These are phyloP conservation scores for Umbelopsis vinacea DNA, from an alignment of 192 early-diverging fungal genomes.

Conservation along the genomic window DNA sequence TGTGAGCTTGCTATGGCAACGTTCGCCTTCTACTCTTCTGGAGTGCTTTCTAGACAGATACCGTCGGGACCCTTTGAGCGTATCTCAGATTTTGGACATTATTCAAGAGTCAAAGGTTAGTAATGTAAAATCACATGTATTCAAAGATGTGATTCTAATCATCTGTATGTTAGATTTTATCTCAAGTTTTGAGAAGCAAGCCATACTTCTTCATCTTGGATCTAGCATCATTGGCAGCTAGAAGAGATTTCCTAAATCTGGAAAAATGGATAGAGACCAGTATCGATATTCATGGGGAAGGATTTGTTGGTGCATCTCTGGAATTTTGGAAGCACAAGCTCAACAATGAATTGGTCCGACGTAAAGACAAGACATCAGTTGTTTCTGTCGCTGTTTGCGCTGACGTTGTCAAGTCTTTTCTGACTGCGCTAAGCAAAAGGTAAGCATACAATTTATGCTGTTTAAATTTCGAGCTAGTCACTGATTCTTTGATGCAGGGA, in stretches of 20 bases:
- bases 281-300: slow-evolving; percentile 58
- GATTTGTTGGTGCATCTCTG: slow-evolving; percentile 73
- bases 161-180: slow-evolving; percentile 54
- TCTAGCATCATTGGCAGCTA: slow-evolving; percentile 75
- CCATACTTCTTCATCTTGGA: slow-evolving; percentile 75
- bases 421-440: slow-evolving; percentile 63
- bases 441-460: not conserved
- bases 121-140: not conserved
- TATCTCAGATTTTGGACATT: slow-evolving; percentile 41
- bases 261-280: slow-evolving; percentile 85
- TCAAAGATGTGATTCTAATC: not conserved
- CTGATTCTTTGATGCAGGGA: slow-evolving; percentile 10
- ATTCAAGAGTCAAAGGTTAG: slow-evolving; percentile 42
- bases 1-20: slow-evolving; percentile 69
- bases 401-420: slow-evolving; percentile 72
- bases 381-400: slow-evolving; percentile 57
- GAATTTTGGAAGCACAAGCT: slow-evolving; percentile 77
- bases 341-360: slow-evolving; percentile 47
- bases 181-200: slow-evolving; percentile 68
- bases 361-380: slow-evolving; percentile 38
- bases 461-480: not conserved
- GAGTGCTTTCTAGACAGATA: slow-evolving; percentile 38
- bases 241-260: slow-evolving; percentile 76
- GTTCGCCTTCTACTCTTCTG: slow-evolving; percentile 23
- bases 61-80: slow-evolving; percentile 29